Conservation (phyloP, 495 filamentous ascomycete species). For the Friedmanniomyces endolithicus region DNA sequence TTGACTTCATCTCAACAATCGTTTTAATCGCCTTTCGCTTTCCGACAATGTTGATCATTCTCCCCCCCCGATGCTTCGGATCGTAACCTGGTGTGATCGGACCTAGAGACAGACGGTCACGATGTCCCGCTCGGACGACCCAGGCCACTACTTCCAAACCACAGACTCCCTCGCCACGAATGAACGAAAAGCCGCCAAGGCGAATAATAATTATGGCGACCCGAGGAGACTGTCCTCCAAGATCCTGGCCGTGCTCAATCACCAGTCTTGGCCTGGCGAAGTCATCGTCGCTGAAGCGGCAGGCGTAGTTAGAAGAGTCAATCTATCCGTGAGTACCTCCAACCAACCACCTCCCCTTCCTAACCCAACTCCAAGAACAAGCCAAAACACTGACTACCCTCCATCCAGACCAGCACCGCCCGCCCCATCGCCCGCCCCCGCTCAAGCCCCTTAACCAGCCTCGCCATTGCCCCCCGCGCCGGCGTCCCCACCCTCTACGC, state of each 20-base stretch:
- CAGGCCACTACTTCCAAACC: slow-evolving; percentile 81
- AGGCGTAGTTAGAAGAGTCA: slow-evolving; percentile 58
- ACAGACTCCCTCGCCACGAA: slow-evolving; percentile 62
- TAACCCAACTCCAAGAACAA: too few species aligned
- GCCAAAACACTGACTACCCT: too few species aligned
- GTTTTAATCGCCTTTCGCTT: too few species aligned
- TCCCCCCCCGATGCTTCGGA: too few species aligned
- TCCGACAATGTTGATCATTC: too few species aligned
- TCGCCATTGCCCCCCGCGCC: slow-evolving; percentile 52
- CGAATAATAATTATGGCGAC: slow-evolving; percentile 67
- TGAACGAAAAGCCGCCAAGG: slow-evolving; percentile 63
- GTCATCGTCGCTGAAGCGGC: slow-evolving; percentile 75
- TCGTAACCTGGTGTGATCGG: too few species aligned
- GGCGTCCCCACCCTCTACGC: slow-evolving; percentile 49
- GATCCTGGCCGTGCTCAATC: slow-evolving; percentile 60
- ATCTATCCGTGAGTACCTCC: slow-evolving; percentile 67
- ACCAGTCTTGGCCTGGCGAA: slow-evolving; percentile 47
- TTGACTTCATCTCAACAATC: too few species aligned
- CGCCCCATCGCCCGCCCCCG: slow-evolving; percentile 34
- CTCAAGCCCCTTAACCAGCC: slow-evolving; percentile 57
- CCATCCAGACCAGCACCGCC: slow-evolving; percentile 54
- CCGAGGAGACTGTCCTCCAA: slow-evolving; percentile 76
- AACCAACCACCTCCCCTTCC: too few species aligned
- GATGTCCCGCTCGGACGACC: slow-evolving; percentile 56
- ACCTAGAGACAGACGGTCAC: neutral